These are phyloP conservation scores for Hemileccinum hortonii DNA, from an alignment of 1,284 basidiomycete species.

Conservation along the genomic window DNA sequence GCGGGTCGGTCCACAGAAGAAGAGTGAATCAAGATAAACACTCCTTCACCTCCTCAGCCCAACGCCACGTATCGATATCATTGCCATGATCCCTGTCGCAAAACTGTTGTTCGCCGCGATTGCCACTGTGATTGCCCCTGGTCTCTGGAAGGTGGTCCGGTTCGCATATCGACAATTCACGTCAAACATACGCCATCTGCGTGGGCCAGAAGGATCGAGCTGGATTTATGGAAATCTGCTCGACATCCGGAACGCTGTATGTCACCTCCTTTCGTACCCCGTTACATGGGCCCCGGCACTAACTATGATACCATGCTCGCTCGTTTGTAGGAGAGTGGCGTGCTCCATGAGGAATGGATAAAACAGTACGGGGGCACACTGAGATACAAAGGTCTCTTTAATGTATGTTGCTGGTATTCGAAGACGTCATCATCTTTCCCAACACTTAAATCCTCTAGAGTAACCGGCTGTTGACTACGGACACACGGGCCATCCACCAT, in stretches of 20 bases:
- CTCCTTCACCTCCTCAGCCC: too few relatives aligned
- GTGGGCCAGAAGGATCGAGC: conserved; percentile 49
- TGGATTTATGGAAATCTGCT: conserved; percentile 54
- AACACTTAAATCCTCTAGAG: neutral
- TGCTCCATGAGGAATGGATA: conserved; percentile 51
- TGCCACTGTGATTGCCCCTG: conserved; percentile 23
- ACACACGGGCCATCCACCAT: conserved; percentile 13
- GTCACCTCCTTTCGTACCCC: conserved; percentile 7
- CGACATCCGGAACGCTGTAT: conserved; percentile 43
- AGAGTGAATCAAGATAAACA: too few relatives aligned
- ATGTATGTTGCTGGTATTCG: conserved; percentile 35
- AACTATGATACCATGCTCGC: too few relatives aligned
- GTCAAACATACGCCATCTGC: conserved; percentile 47
- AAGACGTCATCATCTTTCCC: too few relatives aligned
- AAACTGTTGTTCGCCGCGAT: conserved; percentile 7
- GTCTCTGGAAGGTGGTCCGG: conserved; percentile 32
- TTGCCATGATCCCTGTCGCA: too few relatives aligned
- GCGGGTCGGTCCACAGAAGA: too few relatives aligned
- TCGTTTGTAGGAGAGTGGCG: conserved; percentile 21
- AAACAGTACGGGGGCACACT: conserved; percentile 53
- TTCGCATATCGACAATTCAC: conserved; percentile 25
- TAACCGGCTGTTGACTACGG: conserved; percentile 32
- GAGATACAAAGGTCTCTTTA: conserved; percentile 46
- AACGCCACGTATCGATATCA: too few relatives aligned
- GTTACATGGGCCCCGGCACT: too few relatives aligned